Percentiles rank a stretch among this genome's conserved stretches.
Conservation (phyloP, 164 flowering plant species). For the Tetracentron sinense region DNA sequence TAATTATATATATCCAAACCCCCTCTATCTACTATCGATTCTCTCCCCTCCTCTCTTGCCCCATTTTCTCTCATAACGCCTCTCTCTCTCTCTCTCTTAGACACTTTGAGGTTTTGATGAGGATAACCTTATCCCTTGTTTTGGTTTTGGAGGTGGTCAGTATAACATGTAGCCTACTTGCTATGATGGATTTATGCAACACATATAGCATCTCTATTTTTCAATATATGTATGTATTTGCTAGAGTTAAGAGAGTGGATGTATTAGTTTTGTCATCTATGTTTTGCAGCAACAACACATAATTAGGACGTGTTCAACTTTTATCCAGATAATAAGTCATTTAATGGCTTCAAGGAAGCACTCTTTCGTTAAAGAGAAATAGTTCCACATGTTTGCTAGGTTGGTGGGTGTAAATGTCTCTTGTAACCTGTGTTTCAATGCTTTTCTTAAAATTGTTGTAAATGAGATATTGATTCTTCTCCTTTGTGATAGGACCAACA, state of each 20-base stretch:
- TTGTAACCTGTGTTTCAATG: neutral
- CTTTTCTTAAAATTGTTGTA: neutral
- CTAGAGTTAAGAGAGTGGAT: neutral
- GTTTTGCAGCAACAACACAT: constrained; percentile 56
- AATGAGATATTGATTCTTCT: neutral
- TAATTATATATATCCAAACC: too few relatives aligned
- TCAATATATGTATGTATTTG: neutral
- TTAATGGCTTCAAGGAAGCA: constrained; percentile 61
- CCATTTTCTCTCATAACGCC: too few relatives aligned
- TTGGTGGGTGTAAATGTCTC: constrained; percentile 32
- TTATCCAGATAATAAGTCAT: constrained; percentile 34
- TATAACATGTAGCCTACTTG: neutral
- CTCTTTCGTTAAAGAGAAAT: constrained; percentile 48
- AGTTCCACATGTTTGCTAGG: constrained; percentile 50
- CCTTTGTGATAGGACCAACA: constrained; percentile 35
- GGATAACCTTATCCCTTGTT: constrained; percentile 71
- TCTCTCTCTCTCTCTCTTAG: too few relatives aligned
- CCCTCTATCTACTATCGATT: too few relatives aligned
- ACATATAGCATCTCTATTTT: neutral
- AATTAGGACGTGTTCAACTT: constrained; percentile 67
- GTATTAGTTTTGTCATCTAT: neutral
- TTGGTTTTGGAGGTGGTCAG: constrained; percentile 66
- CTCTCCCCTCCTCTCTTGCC: too few relatives aligned
- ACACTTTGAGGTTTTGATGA: constrained; percentile 66
- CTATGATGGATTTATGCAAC: neutral